Evolutionary conservation across 164 flowering plant genomes (phyloP), one percentile per base, ranked within the genome.

Genomic region (Nymphaea colorata): DNA sequence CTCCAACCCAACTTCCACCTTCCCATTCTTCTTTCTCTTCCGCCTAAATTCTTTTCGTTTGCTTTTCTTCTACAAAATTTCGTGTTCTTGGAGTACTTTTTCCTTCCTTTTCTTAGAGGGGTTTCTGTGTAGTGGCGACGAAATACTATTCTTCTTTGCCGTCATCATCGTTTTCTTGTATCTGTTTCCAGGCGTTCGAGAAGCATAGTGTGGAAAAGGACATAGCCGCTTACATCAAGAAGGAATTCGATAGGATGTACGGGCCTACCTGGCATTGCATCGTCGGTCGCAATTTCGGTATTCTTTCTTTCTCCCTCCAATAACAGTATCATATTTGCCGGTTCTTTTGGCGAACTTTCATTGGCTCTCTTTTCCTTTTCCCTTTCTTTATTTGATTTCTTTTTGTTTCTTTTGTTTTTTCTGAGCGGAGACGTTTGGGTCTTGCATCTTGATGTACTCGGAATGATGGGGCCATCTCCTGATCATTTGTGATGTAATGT

Each of bases 241-340:
- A 95, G 84, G 96, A 87, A 77, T 90, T 95, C 70, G 99, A 95
- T 74, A 84, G 80, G 86, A 90, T 82, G 78, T 87, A 92, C 61
- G 99, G 99, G 3, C 87, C 94, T 15, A 92, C 99, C 70, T 95
- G 98, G 98, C 99, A 95, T 83, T 95, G 99, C 78, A 95, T 95
- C 59, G 99, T 95, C 25, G 99, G 99, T 64, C 89, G 93, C 77
- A 95, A 95, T 78, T 95, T 95, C 63, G 98, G 98, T 95, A 88
- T 18, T 69, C 10, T 59, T 8, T 42, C 41, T 60, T 17, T 44
- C 61, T 55, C 42, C 64, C 62, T 14, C 25, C 45, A 6, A 15
- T 65, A 10, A 51, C 57, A 8, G 15, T 51, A 15, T 51, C 55
- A 4, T 47, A 15, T 51, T 10, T 8, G 2, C 57, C 14, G 55